Percentiles rank a stretch among this genome's conserved stretches.
Evolutionary conservation across 2,329 filamentous ascomycete species (phyloP).

Genomic region (Thelonectria discophora): DNA sequence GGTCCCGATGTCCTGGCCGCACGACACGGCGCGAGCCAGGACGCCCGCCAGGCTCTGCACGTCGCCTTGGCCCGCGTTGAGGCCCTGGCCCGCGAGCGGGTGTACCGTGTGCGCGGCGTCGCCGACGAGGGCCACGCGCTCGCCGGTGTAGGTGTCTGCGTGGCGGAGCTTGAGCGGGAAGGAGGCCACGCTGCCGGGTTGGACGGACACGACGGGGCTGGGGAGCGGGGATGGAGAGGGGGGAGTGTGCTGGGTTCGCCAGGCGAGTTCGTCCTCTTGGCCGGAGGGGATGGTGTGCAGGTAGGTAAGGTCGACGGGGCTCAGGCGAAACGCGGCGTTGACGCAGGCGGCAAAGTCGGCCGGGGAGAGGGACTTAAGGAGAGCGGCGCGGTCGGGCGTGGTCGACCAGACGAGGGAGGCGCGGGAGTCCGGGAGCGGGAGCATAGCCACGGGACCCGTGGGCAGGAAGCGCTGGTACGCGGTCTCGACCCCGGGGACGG

Average conservation of each 20-base stretch:
- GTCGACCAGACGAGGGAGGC: slow-evolving; percentile 96
- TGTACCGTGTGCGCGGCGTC: slow-evolving; percentile 97
- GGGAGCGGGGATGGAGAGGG: slow-evolving; percentile 66
- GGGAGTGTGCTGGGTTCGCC: slow-evolving; percentile 79
- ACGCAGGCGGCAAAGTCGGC: slow-evolving; percentile 85
- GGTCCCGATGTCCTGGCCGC: slow-evolving; percentile 88
- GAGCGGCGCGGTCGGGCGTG: slow-evolving; percentile 78
- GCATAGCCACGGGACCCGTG: slow-evolving; percentile 87
- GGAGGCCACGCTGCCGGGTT: slow-evolving; percentile 82
- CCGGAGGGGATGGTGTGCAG: slow-evolving; percentile 72
- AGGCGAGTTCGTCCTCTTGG: slow-evolving; percentile 80
- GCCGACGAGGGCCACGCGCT: slow-evolving; percentile 90
- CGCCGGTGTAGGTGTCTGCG: slow-evolving; percentile 90
- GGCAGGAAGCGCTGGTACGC: slow-evolving; percentile 97
- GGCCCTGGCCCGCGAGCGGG: slow-evolving; percentile 90
- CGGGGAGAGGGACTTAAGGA: slow-evolving; percentile 77
- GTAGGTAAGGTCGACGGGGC: slow-evolving; percentile 80
- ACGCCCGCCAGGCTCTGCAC: slow-evolving; percentile 79
- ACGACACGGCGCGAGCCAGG: slow-evolving; percentile 78
- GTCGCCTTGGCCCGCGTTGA: slow-evolving; percentile 93
- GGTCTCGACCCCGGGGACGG: slow-evolving; percentile 68
- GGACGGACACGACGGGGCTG: slow-evolving; percentile 73
- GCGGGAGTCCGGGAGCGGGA: slow-evolving; percentile 84
- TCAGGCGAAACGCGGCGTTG: slow-evolving; percentile 90
- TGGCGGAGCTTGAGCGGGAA: slow-evolving; percentile 93